phyloP scores from a whole-genome alignment of 2,329 filamentous ascomycete genomes.

The Colletotrichum magnum region DNA sequence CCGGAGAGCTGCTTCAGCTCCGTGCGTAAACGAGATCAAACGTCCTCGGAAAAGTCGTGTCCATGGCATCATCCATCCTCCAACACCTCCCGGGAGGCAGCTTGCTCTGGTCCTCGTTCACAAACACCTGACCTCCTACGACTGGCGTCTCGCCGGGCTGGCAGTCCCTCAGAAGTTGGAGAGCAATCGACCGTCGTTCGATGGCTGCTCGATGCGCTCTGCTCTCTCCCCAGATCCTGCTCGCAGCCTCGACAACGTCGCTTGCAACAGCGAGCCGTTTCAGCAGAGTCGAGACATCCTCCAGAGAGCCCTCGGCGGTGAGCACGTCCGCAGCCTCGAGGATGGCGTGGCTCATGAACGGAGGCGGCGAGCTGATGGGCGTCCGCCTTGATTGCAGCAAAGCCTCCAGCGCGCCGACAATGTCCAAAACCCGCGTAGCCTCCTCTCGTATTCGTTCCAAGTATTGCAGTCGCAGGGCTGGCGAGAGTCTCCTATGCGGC shows the following conservation, averaged over 20 bases:
- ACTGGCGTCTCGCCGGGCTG: slow-evolving; percentile 46
- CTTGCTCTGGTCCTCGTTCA: slow-evolving; percentile 46
- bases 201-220: slow-evolving; percentile 65
- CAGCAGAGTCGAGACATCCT: slow-evolving; percentile 65
- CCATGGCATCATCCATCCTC: slow-evolving; percentile 54
- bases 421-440: slow-evolving; percentile 65
- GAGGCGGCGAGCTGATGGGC: slow-evolving; percentile 63
- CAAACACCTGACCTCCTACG: slow-evolving; percentile 50
- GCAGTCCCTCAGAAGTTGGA: slow-evolving; percentile 52
- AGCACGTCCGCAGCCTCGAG: slow-evolving; percentile 77
- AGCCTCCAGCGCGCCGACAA: slow-evolving; percentile 58
- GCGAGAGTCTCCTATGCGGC: slow-evolving; percentile 53
- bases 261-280: slow-evolving; percentile 67
- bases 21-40: slow-evolving; percentile 54
- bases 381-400: slow-evolving; percentile 50
- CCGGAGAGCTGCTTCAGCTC: slow-evolving; percentile 20
- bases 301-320: slow-evolving; percentile 69
- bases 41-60: slow-evolving; percentile 52
- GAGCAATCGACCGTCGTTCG: slow-evolving; percentile 52
- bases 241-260: slow-evolving; percentile 68
- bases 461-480: slow-evolving; percentile 59
- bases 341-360: slow-evolving; percentile 74
- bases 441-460: slow-evolving; percentile 65
- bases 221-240: slow-evolving; percentile 72
- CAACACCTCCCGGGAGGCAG: slow-evolving; percentile 45